A percentile compares a stretch with the other conserved stretches of the same genome.
Evolutionary conservation across 1,284 basidiomycete species (phyloP).

Genomic region (Puccinia hordei): DNA sequence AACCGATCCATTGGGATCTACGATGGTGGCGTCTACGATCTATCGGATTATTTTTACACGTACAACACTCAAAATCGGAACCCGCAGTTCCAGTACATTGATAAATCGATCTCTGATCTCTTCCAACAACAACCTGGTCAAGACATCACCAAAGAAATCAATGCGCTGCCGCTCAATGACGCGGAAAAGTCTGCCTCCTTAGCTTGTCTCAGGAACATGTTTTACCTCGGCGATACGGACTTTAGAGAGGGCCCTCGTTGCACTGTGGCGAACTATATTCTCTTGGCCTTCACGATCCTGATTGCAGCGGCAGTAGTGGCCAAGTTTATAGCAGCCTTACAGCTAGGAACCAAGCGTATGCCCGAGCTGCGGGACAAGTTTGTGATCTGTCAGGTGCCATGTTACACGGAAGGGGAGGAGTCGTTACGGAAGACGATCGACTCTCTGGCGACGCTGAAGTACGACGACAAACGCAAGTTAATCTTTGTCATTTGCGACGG

Average conservation of each 20-base stretch:
- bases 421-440: conserved; percentile 89
- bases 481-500: conserved; percentile 95
- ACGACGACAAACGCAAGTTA: conserved; percentile 97
- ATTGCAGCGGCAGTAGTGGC: conserved; percentile 96
- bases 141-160: conserved; percentile 79
- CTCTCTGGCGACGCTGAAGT: conserved; percentile 90
- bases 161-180: conserved; percentile 68
- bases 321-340: conserved; percentile 95
- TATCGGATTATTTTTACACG: conserved; percentile 73
- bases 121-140: conserved; percentile 79
- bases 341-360: conserved; percentile 76
- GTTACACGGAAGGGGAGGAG: conserved; percentile 91
- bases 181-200: conserved; percentile 76
- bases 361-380: conserved; percentile 98
- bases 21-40: conserved; percentile 81
- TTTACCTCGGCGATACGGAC: conserved; percentile 87
- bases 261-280: conserved; percentile 85
- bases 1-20: conserved; percentile 73
- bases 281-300: conserved; percentile 82
- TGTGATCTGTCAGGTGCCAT: conserved; percentile 96
- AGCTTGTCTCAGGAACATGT: conserved; percentile 87
- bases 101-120: conserved; percentile 70
- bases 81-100: conserved; percentile 75
- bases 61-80: conserved; percentile 60
- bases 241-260: conserved; percentile 87